Conservation (phyloP, 2,329 filamentous ascomycete species). For the Trichoderma oligosporum region DNA sequence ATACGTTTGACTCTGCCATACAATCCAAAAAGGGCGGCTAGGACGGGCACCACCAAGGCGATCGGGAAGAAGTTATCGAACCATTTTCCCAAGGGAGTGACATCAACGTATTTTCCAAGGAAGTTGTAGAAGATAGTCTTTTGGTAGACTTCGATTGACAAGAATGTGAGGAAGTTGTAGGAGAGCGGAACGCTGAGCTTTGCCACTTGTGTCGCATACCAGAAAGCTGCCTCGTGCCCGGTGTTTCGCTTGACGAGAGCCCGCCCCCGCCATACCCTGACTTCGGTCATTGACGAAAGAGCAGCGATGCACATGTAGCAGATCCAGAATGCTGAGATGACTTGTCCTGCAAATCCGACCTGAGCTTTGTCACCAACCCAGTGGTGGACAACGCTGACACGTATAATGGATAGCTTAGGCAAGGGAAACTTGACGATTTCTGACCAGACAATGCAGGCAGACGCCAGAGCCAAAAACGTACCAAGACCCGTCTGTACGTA, state of each 20-base stretch:
- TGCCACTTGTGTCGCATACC: conserved; percentile 91
- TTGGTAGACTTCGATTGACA: conserved; percentile 67
- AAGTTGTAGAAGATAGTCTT: conserved; percentile 85
- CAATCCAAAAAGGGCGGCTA: conserved; percentile 81
- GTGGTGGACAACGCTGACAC: conserved; percentile 68
- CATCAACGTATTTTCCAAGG: conserved; percentile 74
- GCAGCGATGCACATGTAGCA: conserved; percentile 94
- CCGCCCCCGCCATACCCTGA: conserved; percentile 95
- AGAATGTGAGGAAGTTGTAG: conserved; percentile 94
- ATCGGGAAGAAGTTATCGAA: conserved; percentile 89
- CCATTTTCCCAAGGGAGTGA: conserved; percentile 75
- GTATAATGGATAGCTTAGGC: conserved; percentile 68
- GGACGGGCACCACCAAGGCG: conserved; percentile 79
- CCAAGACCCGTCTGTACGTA: conserved; percentile 62
- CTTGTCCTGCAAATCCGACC: conserved; percentile 81
- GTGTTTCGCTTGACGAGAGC: conserved; percentile 88
- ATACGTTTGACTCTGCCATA: conserved; percentile 79
- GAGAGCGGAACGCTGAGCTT: conserved; percentile 87
- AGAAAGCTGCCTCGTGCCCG: conserved; percentile 87
- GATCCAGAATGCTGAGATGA: conserved; percentile 83
- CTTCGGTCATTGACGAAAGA: conserved; percentile 80
- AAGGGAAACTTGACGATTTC: conserved; percentile 83
- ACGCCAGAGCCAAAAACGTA: conserved; percentile 67
- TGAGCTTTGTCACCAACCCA: conserved; percentile 66
- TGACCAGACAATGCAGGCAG: conserved; percentile 84